Evolutionary conservation across 495 filamentous ascomycete species (phyloP).

Genomic region (Daldinia concentrica): DNA sequence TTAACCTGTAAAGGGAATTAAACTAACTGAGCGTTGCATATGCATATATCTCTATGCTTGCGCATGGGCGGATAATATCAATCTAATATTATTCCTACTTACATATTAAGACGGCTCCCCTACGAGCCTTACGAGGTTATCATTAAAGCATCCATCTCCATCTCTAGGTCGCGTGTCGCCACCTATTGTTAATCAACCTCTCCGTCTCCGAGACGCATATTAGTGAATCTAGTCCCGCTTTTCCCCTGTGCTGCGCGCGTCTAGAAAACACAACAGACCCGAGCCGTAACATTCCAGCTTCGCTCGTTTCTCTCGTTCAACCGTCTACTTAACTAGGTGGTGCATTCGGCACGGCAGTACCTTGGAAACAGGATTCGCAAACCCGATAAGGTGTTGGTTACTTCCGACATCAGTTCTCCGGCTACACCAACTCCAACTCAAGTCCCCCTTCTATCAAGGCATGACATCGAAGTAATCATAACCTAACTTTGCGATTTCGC

Average conservation of each 20-base stretch:
- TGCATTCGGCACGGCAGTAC: background rate
- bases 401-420: conserved; percentile 5
- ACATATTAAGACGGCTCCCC: background rate
- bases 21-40: background rate
- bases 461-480: conserved; percentile 36
- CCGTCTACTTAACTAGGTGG: background rate
- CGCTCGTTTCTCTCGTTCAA: conserved; percentile 8
- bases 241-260: conserved; percentile 27
- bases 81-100: conserved; percentile 22
- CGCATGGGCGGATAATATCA: conserved; percentile 32
- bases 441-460: conserved; percentile 19
- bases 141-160: conserved; percentile 7
- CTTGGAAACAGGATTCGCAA: background rate
- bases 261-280: conserved; percentile 14
- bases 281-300: conserved; percentile 35
- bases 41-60: conserved; percentile 8
- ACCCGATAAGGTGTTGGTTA: conserved; percentile 1
- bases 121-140: conserved; percentile 7
- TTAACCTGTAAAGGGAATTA: background rate
- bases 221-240: conserved; percentile 6
- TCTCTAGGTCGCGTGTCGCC: conserved; percentile 8
- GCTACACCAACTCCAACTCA: background rate
- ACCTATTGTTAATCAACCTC: conserved; percentile 8
- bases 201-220: conserved; percentile 6
- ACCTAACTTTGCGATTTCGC: conserved; percentile 1